A percentile compares a stretch with the other conserved stretches of the same genome.
phyloP scores from a whole-genome alignment of 2,329 filamentous ascomycete genomes.

The Cercospora sojina region DNA sequence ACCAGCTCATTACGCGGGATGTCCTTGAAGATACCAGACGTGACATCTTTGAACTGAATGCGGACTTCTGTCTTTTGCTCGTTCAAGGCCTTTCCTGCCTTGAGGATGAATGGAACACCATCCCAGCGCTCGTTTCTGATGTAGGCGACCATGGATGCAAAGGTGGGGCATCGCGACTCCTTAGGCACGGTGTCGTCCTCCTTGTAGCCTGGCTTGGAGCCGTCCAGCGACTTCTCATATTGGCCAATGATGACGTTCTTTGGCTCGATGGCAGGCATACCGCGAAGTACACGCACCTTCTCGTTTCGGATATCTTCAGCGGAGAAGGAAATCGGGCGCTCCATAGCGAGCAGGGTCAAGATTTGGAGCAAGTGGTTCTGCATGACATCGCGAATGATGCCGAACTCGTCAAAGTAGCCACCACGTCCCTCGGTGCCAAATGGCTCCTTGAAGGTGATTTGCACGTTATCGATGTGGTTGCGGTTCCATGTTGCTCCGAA shows the following conservation, averaged over 20 bases:
- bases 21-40: constrained; percentile 98
- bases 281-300: constrained; percentile 93
- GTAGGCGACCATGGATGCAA: constrained; percentile 94
- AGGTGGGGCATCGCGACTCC: constrained; percentile 95
- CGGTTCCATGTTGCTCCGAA: constrained; percentile 98
- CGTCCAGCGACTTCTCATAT: constrained; percentile 94
- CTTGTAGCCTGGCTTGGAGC: constrained; percentile 95
- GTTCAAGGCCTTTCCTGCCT: constrained; percentile 96
- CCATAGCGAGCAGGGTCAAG: constrained; percentile 93
- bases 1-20: constrained; percentile 99
- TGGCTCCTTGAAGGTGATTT: constrained; percentile 99
- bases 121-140: constrained; percentile 99
- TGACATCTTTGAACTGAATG: constrained; percentile 99
- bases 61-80: constrained; percentile 99
- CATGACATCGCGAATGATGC: constrained; percentile 99
- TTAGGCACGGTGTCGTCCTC: constrained; percentile 98
- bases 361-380: constrained; percentile 98
- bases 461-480: constrained; percentile 98
- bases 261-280: constrained; percentile 90
- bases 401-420: constrained; percentile 99
- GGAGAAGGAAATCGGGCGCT: constrained; percentile 96
- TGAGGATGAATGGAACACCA: constrained; percentile 97
- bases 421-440: constrained; percentile 97
- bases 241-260: constrained; percentile 99
- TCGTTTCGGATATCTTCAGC: constrained; percentile 98